Percentiles rank a stretch among this genome's conserved stretches.
phyloP scores from a whole-genome alignment of 2,329 filamentous ascomycete species.

The Pseudopyricularia javanii region DNA sequence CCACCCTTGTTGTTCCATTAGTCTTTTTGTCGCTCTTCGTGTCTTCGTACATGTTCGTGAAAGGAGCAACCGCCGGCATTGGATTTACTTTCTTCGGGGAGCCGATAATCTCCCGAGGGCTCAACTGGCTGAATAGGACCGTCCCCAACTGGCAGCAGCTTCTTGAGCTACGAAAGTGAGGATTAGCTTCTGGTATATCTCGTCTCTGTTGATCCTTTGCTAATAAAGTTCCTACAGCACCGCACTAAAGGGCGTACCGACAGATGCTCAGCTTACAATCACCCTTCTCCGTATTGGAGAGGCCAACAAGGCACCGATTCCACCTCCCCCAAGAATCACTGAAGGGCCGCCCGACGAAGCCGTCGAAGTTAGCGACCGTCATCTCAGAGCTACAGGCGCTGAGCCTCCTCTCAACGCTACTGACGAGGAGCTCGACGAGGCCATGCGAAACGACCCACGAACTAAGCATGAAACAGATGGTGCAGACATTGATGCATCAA shows the following conservation, averaged over 20 bases:
- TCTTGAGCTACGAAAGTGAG: slow-evolving; percentile 55
- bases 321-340: slow-evolving; percentile 34
- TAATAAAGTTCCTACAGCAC: slow-evolving; percentile 24
- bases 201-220: neutral
- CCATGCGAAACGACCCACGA: slow-evolving; percentile 33
- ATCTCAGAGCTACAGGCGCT: slow-evolving; percentile 35
- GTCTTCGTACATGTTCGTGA: slow-evolving; percentile 48
- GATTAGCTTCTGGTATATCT: neutral
- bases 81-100: slow-evolving; percentile 74
- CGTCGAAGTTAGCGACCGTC: slow-evolving; percentile 25
- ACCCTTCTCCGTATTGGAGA: slow-evolving; percentile 75
- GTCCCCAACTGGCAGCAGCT: slow-evolving; percentile 66
- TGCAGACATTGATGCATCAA: slow-evolving; percentile 37
- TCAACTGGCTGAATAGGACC: slow-evolving; percentile 44
- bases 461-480: slow-evolving; percentile 20
- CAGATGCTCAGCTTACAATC: slow-evolving; percentile 72
- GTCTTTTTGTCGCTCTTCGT: slow-evolving; percentile 39
- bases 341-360: slow-evolving; percentile 23
- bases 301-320: slow-evolving; percentile 66
- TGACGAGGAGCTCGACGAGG: slow-evolving; percentile 51
- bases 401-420: slow-evolving; percentile 45
- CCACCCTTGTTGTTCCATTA: slow-evolving; percentile 36
- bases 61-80: slow-evolving; percentile 51
- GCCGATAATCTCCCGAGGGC: slow-evolving; percentile 50
- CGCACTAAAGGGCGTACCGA: slow-evolving; percentile 69